Conservation (phyloP, 2,329 filamentous ascomycete species). For the Zymoseptoria ardabiliae region DNA sequence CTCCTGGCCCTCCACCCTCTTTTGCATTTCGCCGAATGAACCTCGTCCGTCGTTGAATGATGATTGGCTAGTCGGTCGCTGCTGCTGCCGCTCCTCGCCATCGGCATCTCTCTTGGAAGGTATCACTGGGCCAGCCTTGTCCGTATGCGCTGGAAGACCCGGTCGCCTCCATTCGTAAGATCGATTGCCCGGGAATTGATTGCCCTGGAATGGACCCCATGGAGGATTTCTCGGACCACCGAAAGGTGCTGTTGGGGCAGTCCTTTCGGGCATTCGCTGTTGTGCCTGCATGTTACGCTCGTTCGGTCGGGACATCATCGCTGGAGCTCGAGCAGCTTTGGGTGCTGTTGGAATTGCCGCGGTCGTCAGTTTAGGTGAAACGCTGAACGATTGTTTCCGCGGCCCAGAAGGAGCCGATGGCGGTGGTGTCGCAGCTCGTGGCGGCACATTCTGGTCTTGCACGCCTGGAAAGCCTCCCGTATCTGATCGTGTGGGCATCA, state of each 20-base stretch:
- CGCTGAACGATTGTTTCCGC: conserved; percentile 27
- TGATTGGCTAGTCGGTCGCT: not conserved
- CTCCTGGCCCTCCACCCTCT: not conserved
- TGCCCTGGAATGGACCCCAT: conserved; percentile 20
- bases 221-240: conserved; percentile 25
- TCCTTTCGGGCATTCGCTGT: conserved; percentile 16
- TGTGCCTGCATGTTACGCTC: conserved; percentile 6
- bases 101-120: conserved; percentile 41
- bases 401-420: conserved; percentile 28
- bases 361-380: conserved; percentile 28
- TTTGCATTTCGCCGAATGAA: not conserved
- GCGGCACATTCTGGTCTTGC: conserved; percentile 4
- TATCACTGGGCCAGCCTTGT: conserved; percentile 21
- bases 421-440: conserved; percentile 22
- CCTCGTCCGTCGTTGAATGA: not conserved
- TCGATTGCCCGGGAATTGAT: conserved; percentile 23
- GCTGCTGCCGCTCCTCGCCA: conserved; percentile 34
- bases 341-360: conserved; percentile 31
- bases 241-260: conserved; percentile 13
- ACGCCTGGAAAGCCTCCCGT: conserved; percentile 11
- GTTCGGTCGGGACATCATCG: conserved; percentile 7
- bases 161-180: conserved; percentile 33
- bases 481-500: conserved; percentile 22
- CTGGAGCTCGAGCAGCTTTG: conserved; percentile 25
- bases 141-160: conserved; percentile 24